Base-by-base conservation (phyloP, 2,329 filamentous ascomycete species). In the Colletotrichum costaricense region DNA sequence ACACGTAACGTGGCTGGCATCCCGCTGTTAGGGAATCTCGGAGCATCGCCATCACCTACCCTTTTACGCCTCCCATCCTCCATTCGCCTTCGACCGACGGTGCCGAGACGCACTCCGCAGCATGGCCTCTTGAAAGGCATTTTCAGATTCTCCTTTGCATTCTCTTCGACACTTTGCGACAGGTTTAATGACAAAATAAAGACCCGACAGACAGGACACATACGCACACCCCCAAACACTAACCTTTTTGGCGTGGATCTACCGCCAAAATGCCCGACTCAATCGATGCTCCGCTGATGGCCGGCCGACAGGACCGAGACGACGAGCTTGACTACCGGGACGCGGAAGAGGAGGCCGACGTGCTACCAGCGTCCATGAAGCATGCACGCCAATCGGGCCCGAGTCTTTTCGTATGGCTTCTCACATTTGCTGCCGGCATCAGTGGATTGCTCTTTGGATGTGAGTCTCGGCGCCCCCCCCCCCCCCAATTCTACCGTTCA, bases 371-470 rank as follows among this genome's bases (percentile, higher is more conserved):
- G 64, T 77, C 28, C 74, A 63, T 56, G 24, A 70, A 63, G 56
- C 75, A 72, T 8, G 58, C 30, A 19, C n/a, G 35, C 4, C 54
- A 67, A 8, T 72, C 73, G 11, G 59, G 76, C n/a, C 85, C 86
- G 3, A 85, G 88, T 3, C 64, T 86, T 24, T 92, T 91, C 75
- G 86, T 93, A 38, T 89, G 91, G 85, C 79, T 90, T 16, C 82
- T 93, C 74, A 92, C 91, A 4, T 82, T 92, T 63, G 89, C 90
- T 12, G 92, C 92, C 12, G 90, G 91, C 5, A 91, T 93, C 66
- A 92, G 90, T 76, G 92, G 92, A 7, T 84, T 93, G 1, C 79
- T 93, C 0, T 93, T 93, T 83, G 92, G 92, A 78, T 93, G 91
- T 91, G 80, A 77, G 90, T 83, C 63, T 59, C 55, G 35, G 69